Percentiles rank a stretch among this genome's conserved stretches.
phyloP scores from a whole-genome alignment of 805 yeast genomes.

The Wickerhamiella siamensis region DNA sequence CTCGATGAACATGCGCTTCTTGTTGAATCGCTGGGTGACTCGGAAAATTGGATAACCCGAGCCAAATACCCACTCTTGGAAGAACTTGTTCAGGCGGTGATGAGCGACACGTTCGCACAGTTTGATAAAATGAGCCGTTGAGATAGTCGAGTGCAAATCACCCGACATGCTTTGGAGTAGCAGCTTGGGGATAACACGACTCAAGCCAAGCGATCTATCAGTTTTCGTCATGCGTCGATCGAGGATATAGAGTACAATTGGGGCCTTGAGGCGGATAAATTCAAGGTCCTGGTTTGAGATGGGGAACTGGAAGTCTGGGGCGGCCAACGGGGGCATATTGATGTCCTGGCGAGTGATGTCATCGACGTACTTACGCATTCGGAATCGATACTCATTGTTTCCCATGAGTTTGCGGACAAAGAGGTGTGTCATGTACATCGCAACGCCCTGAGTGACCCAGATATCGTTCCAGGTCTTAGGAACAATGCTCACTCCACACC shows the following conservation, averaged over 20 bases:
- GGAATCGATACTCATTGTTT: slow-evolving; percentile 60
- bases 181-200: slow-evolving; percentile 80
- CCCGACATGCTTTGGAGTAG: slow-evolving; percentile 93
- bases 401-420: slow-evolving; percentile 67
- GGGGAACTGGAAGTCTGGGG: slow-evolving; percentile 53
- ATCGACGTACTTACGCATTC: slow-evolving; percentile 51
- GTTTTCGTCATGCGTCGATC: slow-evolving; percentile 93
- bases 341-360: slow-evolving; percentile 58
- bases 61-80: slow-evolving; percentile 86
- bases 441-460: slow-evolving; percentile 82
- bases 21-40: slow-evolving; percentile 83
- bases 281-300: slow-evolving; percentile 44
- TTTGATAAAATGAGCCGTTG: slow-evolving; percentile 75
- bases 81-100: slow-evolving; percentile 65
- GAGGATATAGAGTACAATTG: slow-evolving; percentile 66
- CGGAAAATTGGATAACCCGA: slow-evolving; percentile 80
- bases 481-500: slow-evolving; percentile 85
- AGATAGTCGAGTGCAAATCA: slow-evolving; percentile 62
- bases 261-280: slow-evolving; percentile 68
- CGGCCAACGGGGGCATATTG: slow-evolving; percentile 69
- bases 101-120: slow-evolving; percentile 93
- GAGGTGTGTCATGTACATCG: slow-evolving; percentile 67
- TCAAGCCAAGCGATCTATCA: slow-evolving; percentile 82
- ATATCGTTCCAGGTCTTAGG: slow-evolving; percentile 66
- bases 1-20: slow-evolving; percentile 84